Evolutionary conservation across 257 asterid genomes (phyloP).

Genomic region (Fraxinus pennsylvanica): DNA sequence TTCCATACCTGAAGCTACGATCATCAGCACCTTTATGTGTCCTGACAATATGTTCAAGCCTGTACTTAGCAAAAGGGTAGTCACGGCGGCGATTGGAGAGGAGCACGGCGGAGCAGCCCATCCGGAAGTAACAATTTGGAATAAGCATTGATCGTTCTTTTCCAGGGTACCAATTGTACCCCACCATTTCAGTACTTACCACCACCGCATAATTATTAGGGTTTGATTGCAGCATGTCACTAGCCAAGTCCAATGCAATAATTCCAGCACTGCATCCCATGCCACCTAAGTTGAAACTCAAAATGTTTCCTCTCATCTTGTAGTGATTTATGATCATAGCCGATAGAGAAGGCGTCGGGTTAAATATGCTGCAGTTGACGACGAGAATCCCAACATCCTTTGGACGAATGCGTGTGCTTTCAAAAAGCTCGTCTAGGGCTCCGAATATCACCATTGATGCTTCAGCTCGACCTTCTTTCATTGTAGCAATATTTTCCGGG

Average conservation of each 20-base stretch:
- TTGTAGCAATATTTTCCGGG: slow-evolving; percentile 72
- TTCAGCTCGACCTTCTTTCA: slow-evolving; percentile 92
- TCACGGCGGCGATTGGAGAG: slow-evolving; percentile 91
- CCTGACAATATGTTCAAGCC: slow-evolving; percentile 82
- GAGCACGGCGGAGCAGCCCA: slow-evolving; percentile 95
- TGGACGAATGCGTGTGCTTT: slow-evolving; percentile 57
- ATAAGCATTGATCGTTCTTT: slow-evolving; percentile 85
- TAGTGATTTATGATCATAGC: slow-evolving; percentile 95
- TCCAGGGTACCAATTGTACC: slow-evolving; percentile 88
- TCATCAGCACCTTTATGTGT: slow-evolving; percentile 95
- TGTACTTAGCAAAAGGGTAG: slow-evolving; percentile 73
- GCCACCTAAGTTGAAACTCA: slow-evolving; percentile 90
- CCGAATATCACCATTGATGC: slow-evolving; percentile 87
- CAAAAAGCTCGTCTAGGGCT: slow-evolving; percentile 87
- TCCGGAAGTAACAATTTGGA: slow-evolving; percentile 84
- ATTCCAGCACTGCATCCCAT: slow-evolving; percentile 96
- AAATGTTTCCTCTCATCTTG: slow-evolving; percentile 84
- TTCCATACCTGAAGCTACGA: slow-evolving; percentile 79
- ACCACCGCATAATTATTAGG: slow-evolving; percentile 82
- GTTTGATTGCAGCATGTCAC: slow-evolving; percentile 83
- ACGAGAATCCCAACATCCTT: slow-evolving; percentile 86
- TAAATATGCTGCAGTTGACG: slow-evolving; percentile 90
- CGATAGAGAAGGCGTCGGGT: slow-evolving; percentile 98
- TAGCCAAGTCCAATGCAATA: slow-evolving; percentile 78
- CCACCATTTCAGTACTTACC: slow-evolving; percentile 94